Percentiles rank a stretch among this genome's conserved stretches.
phyloP scores from a whole-genome alignment of 2,329 filamentous ascomycete genomes.

The Ophiostoma piceae region DNA sequence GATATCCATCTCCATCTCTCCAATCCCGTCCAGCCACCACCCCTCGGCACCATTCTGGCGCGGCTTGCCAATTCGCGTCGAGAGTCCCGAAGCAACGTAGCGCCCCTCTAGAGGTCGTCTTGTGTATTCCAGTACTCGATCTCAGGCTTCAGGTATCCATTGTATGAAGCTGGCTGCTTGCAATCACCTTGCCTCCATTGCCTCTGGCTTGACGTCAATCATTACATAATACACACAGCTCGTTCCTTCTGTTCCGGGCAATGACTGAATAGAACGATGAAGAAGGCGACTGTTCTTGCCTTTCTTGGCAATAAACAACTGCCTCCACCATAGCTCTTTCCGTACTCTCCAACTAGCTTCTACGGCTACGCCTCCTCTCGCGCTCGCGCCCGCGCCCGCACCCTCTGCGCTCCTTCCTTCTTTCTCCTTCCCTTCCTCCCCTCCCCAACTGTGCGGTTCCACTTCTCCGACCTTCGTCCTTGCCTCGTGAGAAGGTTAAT shows the following conservation, averaged over 20 bases:
- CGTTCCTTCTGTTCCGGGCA: background rate
- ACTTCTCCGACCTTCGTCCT: conserved; percentile 24
- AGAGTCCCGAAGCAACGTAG: conserved; percentile 13
- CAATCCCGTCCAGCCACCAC: background rate
- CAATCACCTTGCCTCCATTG: too few relatives aligned
- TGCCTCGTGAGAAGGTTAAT: conserved; percentile 3
- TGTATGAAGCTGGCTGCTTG: background rate
- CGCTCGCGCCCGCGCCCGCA: background rate
- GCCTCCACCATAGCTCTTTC: conserved; percentile 4
- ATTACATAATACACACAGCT: background rate
- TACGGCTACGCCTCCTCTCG: background rate
- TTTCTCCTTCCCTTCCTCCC: background rate
- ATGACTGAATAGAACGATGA: background rate
- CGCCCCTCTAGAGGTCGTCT: background rate
- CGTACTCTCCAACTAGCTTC: background rate
- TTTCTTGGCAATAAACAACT: background rate
- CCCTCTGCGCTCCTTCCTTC: background rate
- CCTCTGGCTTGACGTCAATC: background rate
- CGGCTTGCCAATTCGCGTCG: conserved; percentile 19
- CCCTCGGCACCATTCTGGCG: conserved; percentile 21
- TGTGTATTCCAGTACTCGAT: background rate
- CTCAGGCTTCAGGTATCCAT: background rate
- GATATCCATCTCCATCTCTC: background rate
- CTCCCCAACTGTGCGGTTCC: conserved; percentile 6
- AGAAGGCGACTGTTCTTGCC: background rate